A percentile compares a stretch with the other conserved stretches of the same genome.
Conservation (phyloP, 768 basidiomycete species). For the Trichaptum fuscoviolaceum region DNA sequence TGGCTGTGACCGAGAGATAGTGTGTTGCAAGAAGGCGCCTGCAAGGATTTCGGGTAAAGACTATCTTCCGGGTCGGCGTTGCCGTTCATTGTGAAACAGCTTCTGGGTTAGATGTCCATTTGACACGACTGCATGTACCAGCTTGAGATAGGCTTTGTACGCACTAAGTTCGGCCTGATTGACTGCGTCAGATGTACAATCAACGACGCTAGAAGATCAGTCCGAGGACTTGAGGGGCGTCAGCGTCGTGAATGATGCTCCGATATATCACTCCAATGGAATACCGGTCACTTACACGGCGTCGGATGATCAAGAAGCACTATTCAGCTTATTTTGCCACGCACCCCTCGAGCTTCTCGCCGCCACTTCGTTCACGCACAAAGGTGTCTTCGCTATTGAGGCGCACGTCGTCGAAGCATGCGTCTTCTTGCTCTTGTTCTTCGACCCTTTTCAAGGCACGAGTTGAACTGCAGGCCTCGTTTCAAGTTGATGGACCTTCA, state of each 20-base stretch:
- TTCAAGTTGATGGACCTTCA: not conserved
- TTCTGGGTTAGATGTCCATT: not conserved
- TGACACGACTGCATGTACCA: not conserved
- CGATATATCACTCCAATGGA: conserved; percentile 1
- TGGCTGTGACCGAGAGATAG: not conserved
- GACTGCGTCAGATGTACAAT: not conserved
- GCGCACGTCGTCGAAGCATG: not conserved
- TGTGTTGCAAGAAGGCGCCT: no score
- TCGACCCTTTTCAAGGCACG: not conserved
- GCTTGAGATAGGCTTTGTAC: not conserved
- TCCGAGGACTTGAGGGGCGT: conserved; percentile 1
- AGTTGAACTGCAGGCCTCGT: not conserved
- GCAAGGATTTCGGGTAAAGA: not conserved
- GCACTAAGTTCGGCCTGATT: not conserved
- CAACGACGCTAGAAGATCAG: not conserved
- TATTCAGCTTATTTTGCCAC: not conserved
- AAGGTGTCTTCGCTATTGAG: not conserved
- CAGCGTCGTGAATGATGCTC: not conserved
- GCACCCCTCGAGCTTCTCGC: not conserved
- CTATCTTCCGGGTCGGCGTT: not conserved
- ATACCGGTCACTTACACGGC: not conserved
- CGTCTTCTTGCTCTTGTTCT: not conserved
- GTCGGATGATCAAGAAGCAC: not conserved
- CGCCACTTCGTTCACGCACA: not conserved
- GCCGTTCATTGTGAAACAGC: not conserved